phyloP scores from a whole-genome alignment of 352 stramenopile genomes.

The Phytopythium aichiense region DNA sequence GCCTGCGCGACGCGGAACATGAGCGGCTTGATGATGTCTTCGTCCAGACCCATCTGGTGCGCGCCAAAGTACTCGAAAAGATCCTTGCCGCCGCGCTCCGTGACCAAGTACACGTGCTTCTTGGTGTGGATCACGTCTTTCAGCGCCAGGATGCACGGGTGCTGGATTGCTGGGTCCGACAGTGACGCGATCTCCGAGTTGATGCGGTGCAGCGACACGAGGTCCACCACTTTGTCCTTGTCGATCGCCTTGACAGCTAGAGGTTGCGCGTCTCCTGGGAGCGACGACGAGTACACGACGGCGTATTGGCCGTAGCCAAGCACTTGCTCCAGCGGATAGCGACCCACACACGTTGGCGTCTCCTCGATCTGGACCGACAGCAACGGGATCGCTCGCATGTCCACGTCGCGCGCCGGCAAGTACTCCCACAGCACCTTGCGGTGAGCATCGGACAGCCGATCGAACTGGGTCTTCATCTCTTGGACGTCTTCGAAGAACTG shows the following conservation, averaged over 20 bases:
- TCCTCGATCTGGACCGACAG: slow-evolving; percentile 44
- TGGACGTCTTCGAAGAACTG: slow-evolving; percentile 76
- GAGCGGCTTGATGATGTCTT: slow-evolving; percentile 38
- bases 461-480: slow-evolving; percentile 70
- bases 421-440: slow-evolving; percentile 79
- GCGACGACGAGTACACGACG: slow-evolving; percentile 52
- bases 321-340: slow-evolving; percentile 64
- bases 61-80: slow-evolving; percentile 80
- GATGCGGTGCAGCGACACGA: slow-evolving; percentile 70
- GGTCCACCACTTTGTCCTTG: slow-evolving; percentile 76
- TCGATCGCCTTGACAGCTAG: slow-evolving; percentile 84
- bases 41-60: slow-evolving; percentile 36
- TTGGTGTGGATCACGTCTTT: slow-evolving; percentile 76
- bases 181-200: slow-evolving; percentile 80
- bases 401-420: slow-evolving; percentile 43
- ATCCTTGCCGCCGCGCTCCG: slow-evolving; percentile 75
- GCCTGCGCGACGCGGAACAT: slow-evolving; percentile 44
- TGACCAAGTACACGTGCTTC: slow-evolving; percentile 81
- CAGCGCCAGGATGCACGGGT: slow-evolving; percentile 63
- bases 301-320: slow-evolving; percentile 87
- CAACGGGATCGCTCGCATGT: slow-evolving; percentile 50
- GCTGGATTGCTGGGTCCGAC: slow-evolving; percentile 43
- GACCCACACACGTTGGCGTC: slow-evolving; percentile 42
- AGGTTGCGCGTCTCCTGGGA: slow-evolving; percentile 10
- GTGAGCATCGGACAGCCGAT: slow-evolving; percentile 56